Conservation (phyloP, 148 eudicot genomes). For the Cornus florida region DNA sequence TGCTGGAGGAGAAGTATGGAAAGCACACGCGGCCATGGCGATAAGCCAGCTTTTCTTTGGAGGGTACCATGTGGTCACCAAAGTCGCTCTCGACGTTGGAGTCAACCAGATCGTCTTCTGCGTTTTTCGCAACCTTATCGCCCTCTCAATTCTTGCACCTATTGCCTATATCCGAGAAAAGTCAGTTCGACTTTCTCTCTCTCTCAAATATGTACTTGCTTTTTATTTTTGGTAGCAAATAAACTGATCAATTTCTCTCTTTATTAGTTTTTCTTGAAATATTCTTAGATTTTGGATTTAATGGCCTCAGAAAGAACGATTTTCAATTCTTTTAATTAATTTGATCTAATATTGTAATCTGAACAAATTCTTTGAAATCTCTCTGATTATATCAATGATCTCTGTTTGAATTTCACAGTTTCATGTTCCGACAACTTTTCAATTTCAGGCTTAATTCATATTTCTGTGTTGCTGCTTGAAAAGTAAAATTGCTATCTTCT, state of each 20-base stretch:
- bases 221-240: background rate
- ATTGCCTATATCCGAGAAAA: conserved; percentile 82
- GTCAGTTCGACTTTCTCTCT: conserved; percentile 28
- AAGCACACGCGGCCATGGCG: conserved; percentile 70
- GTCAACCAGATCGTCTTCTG: conserved; percentile 82
- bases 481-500: background rate
- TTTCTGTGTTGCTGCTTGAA: background rate
- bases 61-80: conserved; percentile 86
- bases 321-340: too few relatives aligned
- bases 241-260: background rate
- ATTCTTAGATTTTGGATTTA: background rate
- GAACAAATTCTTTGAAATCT: background rate
- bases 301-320: background rate
- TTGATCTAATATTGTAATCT: background rate
- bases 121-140: conserved; percentile 68
- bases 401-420: background rate
- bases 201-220: background rate
- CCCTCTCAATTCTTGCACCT: conserved; percentile 85
- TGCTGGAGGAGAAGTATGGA: conserved; percentile 38
- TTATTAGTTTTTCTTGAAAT: background rate
- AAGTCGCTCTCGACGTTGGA: conserved; percentile 78
- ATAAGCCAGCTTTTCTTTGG: conserved; percentile 66
- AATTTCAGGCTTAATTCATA: background rate
- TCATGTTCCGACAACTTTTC: background rate
- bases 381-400: background rate